Percentiles rank a stretch among this genome's conserved stretches.
These are phyloP conservation scores for Hirsutella thompsonii DNA, from an alignment of 2,329 filamentous ascomycete genomes.

Conservation along the genomic window DNA sequence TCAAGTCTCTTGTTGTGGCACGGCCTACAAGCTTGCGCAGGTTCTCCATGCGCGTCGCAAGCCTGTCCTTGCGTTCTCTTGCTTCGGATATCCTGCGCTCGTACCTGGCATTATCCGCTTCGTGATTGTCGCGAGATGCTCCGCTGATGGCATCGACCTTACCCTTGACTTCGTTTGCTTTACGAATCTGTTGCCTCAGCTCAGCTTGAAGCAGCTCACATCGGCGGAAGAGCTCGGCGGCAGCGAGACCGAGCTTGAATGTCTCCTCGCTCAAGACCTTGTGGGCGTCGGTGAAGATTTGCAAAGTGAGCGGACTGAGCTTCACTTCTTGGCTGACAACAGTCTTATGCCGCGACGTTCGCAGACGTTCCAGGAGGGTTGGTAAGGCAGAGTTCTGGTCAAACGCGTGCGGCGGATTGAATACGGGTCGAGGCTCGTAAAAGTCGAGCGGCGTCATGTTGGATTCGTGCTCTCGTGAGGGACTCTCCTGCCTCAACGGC, in stretches of 20 bases:
- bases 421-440: conserved; percentile 52
- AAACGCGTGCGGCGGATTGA: conserved; percentile 49
- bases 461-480: conserved; percentile 26
- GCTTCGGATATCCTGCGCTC: conserved; percentile 44
- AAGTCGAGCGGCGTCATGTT: conserved; percentile 35
- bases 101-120: conserved; percentile 42
- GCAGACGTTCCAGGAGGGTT: conserved; percentile 39
- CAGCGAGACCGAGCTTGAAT: conserved; percentile 52
- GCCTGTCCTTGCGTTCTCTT: conserved; percentile 39
- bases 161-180: conserved; percentile 50
- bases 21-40: conserved; percentile 33
- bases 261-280: conserved; percentile 59
- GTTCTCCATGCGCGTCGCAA: conserved; percentile 46
- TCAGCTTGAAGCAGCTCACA: conserved; percentile 57
- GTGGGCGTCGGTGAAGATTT: conserved; percentile 61
- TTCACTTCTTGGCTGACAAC: conserved; percentile 54
- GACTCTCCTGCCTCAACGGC: conserved; percentile 28
- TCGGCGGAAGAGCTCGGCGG: conserved; percentile 59
- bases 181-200: conserved; percentile 52
- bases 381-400: conserved; percentile 44
- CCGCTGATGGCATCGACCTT: conserved; percentile 52
- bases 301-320: conserved; percentile 57
- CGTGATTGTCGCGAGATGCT: conserved; percentile 30
- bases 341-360: conserved; percentile 46
- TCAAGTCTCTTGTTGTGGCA: conserved; percentile 27